These are phyloP conservation scores for Glonium stellatum DNA, from an alignment of 495 filamentous ascomycete genomes.

Conservation along the genomic window DNA sequence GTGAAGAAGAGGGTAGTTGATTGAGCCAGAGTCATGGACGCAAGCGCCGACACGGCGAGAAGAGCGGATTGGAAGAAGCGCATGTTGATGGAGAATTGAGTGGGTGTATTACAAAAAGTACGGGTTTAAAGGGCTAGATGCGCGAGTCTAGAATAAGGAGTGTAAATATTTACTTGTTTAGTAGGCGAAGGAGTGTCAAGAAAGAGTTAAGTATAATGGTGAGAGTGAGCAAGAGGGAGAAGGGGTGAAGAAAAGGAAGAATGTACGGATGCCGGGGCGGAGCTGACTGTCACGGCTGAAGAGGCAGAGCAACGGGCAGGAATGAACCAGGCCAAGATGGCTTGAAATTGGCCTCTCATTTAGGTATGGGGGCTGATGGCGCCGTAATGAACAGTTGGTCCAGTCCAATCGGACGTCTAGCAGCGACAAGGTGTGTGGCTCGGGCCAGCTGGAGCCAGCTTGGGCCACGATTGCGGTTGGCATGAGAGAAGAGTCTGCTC, in stretches of 20 bases:
- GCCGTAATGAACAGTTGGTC: not conserved
- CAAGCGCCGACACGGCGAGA: slow-evolving; percentile 29
- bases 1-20: slow-evolving; percentile 28
- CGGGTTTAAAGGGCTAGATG: not conserved
- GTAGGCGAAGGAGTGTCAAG: slow-evolving; percentile 18
- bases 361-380: not conserved
- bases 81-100: slow-evolving; percentile 23
- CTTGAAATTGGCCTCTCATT: not conserved
- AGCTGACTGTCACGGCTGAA: slow-evolving; percentile 25
- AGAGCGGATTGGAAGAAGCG: slow-evolving; percentile 31
- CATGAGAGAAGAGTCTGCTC: no score
- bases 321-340: slow-evolving; percentile 3
- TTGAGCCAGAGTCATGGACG: slow-evolving; percentile 28
- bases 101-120: slow-evolving; percentile 2
- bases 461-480: no score
- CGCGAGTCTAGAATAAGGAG: not conserved
- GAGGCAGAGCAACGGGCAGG: slow-evolving; percentile 16
- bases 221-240: not conserved
- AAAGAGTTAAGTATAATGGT: slow-evolving; percentile 2
- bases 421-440: not conserved
- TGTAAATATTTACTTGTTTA: not conserved
- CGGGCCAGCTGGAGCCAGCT: not conserved
- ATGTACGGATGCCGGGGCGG: slow-evolving; percentile 3
- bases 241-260: slow-evolving; percentile 12
- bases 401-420: not conserved